phyloP scores from a whole-genome alignment of 1,139 yeast species.

The Taphrina betulina region DNA sequence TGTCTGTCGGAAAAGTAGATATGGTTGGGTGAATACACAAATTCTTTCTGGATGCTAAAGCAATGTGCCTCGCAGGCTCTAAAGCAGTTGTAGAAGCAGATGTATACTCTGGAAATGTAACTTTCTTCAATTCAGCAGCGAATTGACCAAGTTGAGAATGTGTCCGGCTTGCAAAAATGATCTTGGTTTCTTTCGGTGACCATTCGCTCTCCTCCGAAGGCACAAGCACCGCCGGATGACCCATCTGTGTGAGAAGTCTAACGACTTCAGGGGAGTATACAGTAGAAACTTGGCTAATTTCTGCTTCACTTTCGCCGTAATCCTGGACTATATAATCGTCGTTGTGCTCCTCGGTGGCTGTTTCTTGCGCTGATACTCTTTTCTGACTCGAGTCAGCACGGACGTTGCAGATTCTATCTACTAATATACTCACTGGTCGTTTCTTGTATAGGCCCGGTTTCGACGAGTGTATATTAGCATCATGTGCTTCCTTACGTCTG shows the following conservation, averaged over 20 bases:
- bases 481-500: too few relatives aligned
- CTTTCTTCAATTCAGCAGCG: conserved; percentile 65
- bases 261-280: not conserved
- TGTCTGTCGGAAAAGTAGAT: conserved; percentile 50
- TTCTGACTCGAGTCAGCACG: too few relatives aligned
- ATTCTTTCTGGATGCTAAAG: conserved; percentile 82
- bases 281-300: not conserved
- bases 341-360: too few relatives aligned
- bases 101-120: conserved; percentile 61
- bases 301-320: conserved; percentile 15
- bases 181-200: conserved; percentile 37
- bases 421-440: too few relatives aligned
- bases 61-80: conserved; percentile 45
- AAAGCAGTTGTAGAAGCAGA: conserved; percentile 40
- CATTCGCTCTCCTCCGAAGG: not conserved
- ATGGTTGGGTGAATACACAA: conserved; percentile 73
- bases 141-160: conserved; percentile 88
- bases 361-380: too few relatives aligned
- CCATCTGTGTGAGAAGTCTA: conserved; percentile 5
- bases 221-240: conserved; percentile 1
- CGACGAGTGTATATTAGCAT: too few relatives aligned
- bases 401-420: too few relatives aligned
- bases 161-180: conserved; percentile 77
- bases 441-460: too few relatives aligned
- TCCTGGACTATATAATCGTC: too few relatives aligned